These are phyloP conservation scores for Tylopilus orsonianus DNA, from an alignment of 1,284 basidiomycete species.

Conservation along the genomic window DNA sequence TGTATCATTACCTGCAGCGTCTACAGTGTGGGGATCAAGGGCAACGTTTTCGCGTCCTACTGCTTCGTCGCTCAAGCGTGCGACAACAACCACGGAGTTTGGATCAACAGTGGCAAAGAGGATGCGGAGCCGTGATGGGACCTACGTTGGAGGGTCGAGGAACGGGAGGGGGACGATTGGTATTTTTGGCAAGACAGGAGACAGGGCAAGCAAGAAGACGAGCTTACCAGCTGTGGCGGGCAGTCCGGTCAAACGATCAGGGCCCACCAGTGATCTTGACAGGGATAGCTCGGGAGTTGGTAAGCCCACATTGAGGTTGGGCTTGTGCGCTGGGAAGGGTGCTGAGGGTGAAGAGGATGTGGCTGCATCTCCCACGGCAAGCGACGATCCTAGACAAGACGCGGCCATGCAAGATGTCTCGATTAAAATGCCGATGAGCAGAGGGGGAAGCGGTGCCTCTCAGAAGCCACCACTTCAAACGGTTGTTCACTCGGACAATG, in stretches of 20 bases:
- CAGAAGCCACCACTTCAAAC: neutral
- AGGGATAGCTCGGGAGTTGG: neutral
- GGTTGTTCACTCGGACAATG: neutral
- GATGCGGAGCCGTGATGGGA: conserved; percentile 5
- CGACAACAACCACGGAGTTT: conserved; percentile 17
- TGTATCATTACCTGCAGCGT: conserved; percentile 9
- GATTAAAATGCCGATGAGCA: neutral
- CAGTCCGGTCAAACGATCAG: conserved; percentile 53
- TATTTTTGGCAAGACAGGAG: conserved; percentile 36
- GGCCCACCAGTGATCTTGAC: conserved; percentile 7
- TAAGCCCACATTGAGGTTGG: conserved; percentile 1
- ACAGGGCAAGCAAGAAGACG: conserved; percentile 64
- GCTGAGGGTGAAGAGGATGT: conserved; percentile 23
- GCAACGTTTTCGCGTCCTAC: conserved; percentile 31
- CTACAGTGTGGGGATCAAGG: conserved; percentile 1
- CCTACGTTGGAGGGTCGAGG: conserved; percentile 9
- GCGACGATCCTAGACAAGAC: neutral
- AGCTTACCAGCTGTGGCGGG: conserved; percentile 56
- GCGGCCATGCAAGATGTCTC: conserved; percentile 3
- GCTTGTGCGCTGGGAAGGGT: conserved; percentile 3
- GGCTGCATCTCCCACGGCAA: neutral
- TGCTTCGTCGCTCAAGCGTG: conserved; percentile 33
- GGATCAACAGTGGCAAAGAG: conserved; percentile 3
- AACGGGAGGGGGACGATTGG: conserved; percentile 18
- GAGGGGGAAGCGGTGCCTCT: neutral